Percentiles rank a stretch among this genome's conserved stretches.
These are phyloP conservation scores for Tetrapyrgos nigripes DNA, from an alignment of 1,284 basidiomycete genomes.

Conservation along the genomic window DNA sequence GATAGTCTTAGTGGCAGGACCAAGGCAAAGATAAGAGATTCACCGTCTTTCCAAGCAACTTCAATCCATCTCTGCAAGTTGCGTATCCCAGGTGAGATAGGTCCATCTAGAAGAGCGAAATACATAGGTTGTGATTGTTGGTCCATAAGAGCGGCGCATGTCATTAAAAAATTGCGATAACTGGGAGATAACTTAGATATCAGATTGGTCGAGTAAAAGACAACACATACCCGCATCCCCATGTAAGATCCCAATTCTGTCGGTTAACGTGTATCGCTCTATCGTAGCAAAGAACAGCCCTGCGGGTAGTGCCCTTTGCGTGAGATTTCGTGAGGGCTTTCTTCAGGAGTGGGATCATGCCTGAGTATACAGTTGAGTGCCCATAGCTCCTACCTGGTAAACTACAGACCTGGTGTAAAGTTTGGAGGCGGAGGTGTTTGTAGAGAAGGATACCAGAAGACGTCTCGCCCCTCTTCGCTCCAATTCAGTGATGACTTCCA, in stretches of 20 bases:
- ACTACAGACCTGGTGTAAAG: constrained; percentile 70
- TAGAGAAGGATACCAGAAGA: constrained; percentile 68
- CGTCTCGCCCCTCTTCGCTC: constrained; percentile 45
- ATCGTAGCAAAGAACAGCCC: constrained; percentile 72
- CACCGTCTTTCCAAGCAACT: constrained; percentile 77
- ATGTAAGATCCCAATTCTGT: constrained; percentile 64
- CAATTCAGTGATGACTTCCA: constrained; percentile 20
- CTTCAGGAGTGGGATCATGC: constrained; percentile 71
- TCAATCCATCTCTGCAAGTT: constrained; percentile 83
- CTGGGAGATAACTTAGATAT: constrained; percentile 40
- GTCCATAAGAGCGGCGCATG: constrained; percentile 73
- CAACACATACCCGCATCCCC: constrained; percentile 74
- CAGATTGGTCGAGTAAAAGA: not conserved
- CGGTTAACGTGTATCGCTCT: constrained; percentile 64
- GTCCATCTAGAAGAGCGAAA: constrained; percentile 58
- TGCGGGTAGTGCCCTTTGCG: constrained; percentile 54
- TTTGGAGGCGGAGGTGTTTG: constrained; percentile 63
- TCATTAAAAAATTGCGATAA: constrained; percentile 90
- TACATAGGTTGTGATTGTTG: constrained; percentile 69
- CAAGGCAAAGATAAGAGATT: not conserved
- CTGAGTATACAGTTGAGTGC: constrained; percentile 41
- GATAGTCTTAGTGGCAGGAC: constrained; percentile 1
- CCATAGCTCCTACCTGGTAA: not conserved
- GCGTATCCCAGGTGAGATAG: constrained; percentile 69
- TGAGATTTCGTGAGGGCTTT: constrained; percentile 60